Evolutionary conservation across 2,329 filamentous ascomycete genomes (phyloP).

Genomic region (Sordariomycetes sp.): DNA sequence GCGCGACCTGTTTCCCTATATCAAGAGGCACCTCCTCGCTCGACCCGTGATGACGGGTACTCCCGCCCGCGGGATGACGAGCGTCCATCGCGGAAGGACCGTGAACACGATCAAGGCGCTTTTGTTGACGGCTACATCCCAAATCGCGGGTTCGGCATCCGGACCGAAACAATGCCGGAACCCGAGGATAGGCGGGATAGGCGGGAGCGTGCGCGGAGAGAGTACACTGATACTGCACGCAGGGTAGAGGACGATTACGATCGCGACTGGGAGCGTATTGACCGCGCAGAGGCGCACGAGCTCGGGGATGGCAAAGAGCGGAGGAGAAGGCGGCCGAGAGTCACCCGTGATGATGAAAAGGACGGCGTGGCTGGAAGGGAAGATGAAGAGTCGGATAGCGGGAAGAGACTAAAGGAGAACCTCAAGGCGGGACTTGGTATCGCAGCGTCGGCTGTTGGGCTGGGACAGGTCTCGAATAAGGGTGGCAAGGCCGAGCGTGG

Average conservation of each 20-base stretch:
- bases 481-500: constrained; percentile 22
- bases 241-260: constrained; percentile 8
- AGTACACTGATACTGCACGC: background rate
- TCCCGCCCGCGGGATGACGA: constrained; percentile 39
- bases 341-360: constrained; percentile 24
- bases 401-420: constrained; percentile 23
- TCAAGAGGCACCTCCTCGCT: constrained; percentile 34
- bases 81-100: constrained; percentile 25
- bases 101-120: constrained; percentile 20
- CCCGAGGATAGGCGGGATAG: constrained; percentile 32
- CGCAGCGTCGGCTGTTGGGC: constrained; percentile 36
- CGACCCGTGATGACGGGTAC: constrained; percentile 34
- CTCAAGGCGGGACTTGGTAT: constrained; percentile 34
- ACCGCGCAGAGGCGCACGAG: constrained; percentile 5
- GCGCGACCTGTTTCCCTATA: constrained; percentile 40
- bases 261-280: constrained; percentile 4
- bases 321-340: constrained; percentile 12
- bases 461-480: constrained; percentile 24
- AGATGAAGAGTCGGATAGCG: background rate
- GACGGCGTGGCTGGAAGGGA: constrained; percentile 28
- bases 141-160: constrained; percentile 41
- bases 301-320: constrained; percentile 10
- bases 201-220: constrained; percentile 7
- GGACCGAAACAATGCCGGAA: constrained; percentile 25
- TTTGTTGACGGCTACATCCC: constrained; percentile 24